Base-by-base conservation (phyloP, 805 yeast genomes). In the Wickerhamomyces sydowiorum region DNA sequence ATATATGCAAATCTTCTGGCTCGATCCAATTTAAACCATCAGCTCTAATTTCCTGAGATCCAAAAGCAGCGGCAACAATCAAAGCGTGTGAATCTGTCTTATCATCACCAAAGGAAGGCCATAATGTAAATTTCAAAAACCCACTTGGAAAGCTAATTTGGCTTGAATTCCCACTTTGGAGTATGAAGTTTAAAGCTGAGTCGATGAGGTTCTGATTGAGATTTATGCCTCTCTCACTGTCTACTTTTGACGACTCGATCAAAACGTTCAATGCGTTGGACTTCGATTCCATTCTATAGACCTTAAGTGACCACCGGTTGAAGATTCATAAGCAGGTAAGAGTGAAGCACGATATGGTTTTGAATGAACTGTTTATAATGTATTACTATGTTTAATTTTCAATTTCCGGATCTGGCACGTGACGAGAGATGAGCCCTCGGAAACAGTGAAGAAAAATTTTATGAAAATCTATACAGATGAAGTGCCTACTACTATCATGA, bases 1-100 rank as follows among this genome's bases (percentile, higher is more conserved):
- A 36, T 7, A 15, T 21, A 20, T 40, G 47, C 1, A 51, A 19
- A 14, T 37, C 32, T 1, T 40, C 51, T 6, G 20, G 7, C 8
- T 37, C 42, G 7, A 39, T 36, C 18, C 39, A 14, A 3, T 15
- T 13, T 1, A 39, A n/a, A 2, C 5, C 21, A 15, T 25, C 27
- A 5, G 17, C 20, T 6, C 21, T 15, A 2, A 7, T 19, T 8
- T 17, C 28, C 20, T 24, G 15, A 20, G 37, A 22, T 4, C 3
- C 10, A 8, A 33, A 14, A 10, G 24, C 21, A 19, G 19, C 22
- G 17, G 41, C 34, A 22, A 23, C 20, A 3, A 34, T 19, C 37
- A 34, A 22, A 14, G 17, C 28, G 23, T 34, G 37, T 4, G 28
- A n/a, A 20, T 34, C 37, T 9, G 37, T 34, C 4, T 10, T 23